These are phyloP conservation scores for Fraxinus angustifolia DNA, from an alignment of 305 asterid species.

Conservation along the genomic window DNA sequence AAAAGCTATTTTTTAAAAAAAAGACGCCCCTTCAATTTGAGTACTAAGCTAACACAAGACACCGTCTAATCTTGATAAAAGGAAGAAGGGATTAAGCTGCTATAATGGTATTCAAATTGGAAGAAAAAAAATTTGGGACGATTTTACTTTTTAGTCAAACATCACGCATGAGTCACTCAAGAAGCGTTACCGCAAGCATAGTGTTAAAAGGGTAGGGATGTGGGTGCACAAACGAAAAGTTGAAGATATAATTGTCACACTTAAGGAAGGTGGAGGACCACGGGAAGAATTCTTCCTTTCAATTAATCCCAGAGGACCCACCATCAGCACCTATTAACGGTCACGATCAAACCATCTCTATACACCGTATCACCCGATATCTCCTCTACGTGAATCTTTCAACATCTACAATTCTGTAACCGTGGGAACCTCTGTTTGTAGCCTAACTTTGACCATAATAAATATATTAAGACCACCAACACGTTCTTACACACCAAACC, in stretches of 20 bases:
- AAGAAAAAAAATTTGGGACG: not conserved
- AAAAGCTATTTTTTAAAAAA: too few relatives aligned
- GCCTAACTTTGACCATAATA: constrained; percentile 32
- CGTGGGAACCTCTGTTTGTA: not conserved
- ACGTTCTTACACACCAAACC: not conserved
- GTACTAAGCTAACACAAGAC: not conserved
- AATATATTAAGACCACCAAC: not conserved
- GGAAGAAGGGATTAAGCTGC: not conserved
- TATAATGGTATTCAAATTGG: not conserved
- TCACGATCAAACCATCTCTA: not conserved
- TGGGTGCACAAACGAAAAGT: not conserved
- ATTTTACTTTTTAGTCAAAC: not conserved
- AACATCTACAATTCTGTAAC: not conserved
- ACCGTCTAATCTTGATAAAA: not conserved
- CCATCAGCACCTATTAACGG: not conserved
- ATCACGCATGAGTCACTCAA: not conserved
- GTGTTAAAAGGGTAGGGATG: not conserved
- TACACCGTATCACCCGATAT: not conserved
- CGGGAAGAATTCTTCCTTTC: not conserved
- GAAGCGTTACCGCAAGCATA: not conserved
- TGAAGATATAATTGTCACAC: not conserved
- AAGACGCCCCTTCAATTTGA: not conserved
- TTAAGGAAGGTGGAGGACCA: not conserved
- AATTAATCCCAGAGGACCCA: not conserved
- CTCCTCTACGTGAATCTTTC: not conserved